Conservation (phyloP, 108 stramenopile genomes). For the Cyclotella choctawhatcheeana region DNA sequence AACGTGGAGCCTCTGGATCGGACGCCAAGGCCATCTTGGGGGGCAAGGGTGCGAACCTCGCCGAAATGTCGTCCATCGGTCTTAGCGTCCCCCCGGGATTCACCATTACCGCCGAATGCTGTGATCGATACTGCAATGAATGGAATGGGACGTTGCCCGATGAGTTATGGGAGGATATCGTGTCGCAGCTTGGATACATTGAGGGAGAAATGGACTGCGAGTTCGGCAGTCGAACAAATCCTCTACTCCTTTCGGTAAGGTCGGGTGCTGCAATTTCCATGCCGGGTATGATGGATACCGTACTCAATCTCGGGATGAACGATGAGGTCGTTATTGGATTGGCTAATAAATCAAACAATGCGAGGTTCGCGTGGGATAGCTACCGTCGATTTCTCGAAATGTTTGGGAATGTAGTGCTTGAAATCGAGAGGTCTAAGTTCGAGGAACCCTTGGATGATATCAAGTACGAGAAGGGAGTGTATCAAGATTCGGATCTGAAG, state of each 20-base stretch:
- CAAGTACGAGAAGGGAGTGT: neutral
- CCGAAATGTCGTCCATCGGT: neutral
- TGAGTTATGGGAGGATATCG: neutral
- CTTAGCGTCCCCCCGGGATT: neutral
- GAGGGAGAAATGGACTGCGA: neutral
- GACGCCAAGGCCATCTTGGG: neutral
- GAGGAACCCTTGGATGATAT: neutral
- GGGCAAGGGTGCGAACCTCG: neutral
- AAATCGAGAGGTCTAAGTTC: neutral
- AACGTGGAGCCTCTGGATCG: neutral
- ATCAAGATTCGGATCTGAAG: neutral
- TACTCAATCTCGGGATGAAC: neutral
- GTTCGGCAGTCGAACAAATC: neutral
- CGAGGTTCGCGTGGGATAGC: neutral
- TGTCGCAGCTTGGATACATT: neutral
- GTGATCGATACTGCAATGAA: neutral
- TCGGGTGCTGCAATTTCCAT: neutral
- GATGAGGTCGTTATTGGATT: neutral
- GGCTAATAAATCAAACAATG: neutral
- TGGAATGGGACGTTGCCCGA: neutral
- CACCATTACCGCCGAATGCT: neutral
- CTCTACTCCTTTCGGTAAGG: neutral
- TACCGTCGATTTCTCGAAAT: neutral
- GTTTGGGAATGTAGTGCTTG: neutral
- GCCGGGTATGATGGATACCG: neutral